Conservation (phyloP, 306 rosid genomes). For the Gastrolobium villosum region DNA sequence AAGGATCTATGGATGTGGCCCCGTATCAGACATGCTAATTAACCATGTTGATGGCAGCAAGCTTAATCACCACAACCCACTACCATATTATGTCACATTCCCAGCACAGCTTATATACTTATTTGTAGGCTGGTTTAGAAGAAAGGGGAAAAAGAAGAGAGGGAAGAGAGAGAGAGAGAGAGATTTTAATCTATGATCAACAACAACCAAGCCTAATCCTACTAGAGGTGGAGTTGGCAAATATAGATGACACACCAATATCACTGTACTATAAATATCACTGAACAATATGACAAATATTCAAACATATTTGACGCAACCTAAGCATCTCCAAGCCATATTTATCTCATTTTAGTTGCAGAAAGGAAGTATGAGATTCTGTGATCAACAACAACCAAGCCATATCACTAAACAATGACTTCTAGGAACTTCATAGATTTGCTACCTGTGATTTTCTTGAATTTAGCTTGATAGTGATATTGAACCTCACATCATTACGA, state of each 20-base stretch:
- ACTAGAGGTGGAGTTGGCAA: neutral
- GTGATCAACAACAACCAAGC: too few species aligned
- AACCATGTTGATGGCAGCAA: slow-evolving; percentile 19
- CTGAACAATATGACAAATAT: slow-evolving; percentile 27
- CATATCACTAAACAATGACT: neutral
- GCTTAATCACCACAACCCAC: slow-evolving; percentile 41
- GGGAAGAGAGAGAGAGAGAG: neutral
- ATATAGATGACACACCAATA: neutral
- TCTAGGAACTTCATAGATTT: slow-evolving; percentile 24
- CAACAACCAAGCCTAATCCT: slow-evolving; percentile 6
- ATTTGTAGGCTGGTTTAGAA: slow-evolving; percentile 37
- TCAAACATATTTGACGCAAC: slow-evolving; percentile 1
- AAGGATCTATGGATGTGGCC: slow-evolving; percentile 20
- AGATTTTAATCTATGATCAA: slow-evolving; percentile 10
- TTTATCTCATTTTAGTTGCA: slow-evolving; percentile 37
- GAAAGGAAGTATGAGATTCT: slow-evolving; percentile 40
- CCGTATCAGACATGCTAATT: slow-evolving; percentile 14
- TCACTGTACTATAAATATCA: slow-evolving; percentile 14
- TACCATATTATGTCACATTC: slow-evolving; percentile 30
- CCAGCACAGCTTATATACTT: neutral
- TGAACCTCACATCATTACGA: slow-evolving; percentile 42
- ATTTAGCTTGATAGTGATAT: slow-evolving; percentile 44
- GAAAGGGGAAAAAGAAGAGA: slow-evolving; percentile 21
- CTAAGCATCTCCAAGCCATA: slow-evolving; percentile 26
- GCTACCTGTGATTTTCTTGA: slow-evolving; percentile 33